Conservation (phyloP, 352 stramenopile species). For the Blastocystis sp. region DNA sequence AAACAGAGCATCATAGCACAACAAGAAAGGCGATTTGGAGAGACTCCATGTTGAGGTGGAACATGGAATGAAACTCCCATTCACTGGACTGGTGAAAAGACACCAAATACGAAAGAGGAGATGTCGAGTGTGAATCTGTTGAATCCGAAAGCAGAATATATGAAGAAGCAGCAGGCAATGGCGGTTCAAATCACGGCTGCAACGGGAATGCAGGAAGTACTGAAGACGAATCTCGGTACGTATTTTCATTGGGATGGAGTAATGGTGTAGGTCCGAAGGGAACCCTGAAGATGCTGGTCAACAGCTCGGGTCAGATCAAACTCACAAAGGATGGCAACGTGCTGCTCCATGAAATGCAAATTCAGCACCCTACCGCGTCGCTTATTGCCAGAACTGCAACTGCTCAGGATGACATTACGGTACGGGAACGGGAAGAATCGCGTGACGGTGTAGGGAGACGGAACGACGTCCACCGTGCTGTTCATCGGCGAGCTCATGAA, state of each 20-base stretch:
- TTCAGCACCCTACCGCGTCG: constrained; percentile 94
- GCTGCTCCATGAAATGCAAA: constrained; percentile 99
- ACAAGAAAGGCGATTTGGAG: neutral
- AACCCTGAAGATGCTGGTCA: constrained; percentile 99
- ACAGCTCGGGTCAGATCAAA: constrained; percentile 97
- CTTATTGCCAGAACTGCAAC: constrained; percentile 96
- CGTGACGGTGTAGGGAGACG: constrained; percentile 80
- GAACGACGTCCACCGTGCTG: constrained; percentile 95
- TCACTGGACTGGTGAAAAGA: neutral
- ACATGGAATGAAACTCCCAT: neutral
- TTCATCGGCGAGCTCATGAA: constrained; percentile 97
- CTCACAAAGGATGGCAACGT: constrained; percentile 99
- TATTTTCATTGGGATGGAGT: constrained; percentile 57
- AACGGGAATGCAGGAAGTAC: constrained; percentile 90
- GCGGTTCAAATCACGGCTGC: constrained; percentile 94
- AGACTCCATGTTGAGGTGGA: neutral
- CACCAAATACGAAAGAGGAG: neutral
- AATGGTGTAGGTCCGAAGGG: constrained; percentile 83
- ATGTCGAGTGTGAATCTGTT: constrained; percentile 74
- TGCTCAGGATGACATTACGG: constrained; percentile 88
- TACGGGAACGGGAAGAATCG: constrained; percentile 57
- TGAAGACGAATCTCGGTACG: constrained; percentile 86
- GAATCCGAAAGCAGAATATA: constrained; percentile 93
- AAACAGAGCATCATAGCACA: neutral
- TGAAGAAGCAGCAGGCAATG: constrained; percentile 88